Evolutionary conservation across 2,329 filamentous ascomycete species (phyloP), one percentile per base, ranked within the genome.

Genomic region (Clonostachys byssicola): DNA sequence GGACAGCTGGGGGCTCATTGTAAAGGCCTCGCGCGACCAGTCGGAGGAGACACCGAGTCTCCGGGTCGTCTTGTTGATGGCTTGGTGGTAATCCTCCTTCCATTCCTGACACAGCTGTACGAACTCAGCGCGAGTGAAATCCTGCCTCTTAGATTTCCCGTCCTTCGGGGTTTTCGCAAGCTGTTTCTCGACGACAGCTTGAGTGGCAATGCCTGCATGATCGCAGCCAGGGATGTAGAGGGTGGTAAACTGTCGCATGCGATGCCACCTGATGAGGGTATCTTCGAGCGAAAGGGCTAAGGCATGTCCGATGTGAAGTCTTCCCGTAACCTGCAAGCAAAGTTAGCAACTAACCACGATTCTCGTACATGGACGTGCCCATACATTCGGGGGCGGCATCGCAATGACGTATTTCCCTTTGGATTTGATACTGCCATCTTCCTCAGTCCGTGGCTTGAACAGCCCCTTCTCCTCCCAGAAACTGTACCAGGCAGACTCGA

Each of bases 381-480:
- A 30, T 30, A 30, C 92, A 62, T 99, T 97, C 30, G 94, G 94
- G 17, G 94, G 94, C 46, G 94, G 94, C 51, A 96, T 88, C 3
- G 92, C 83, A 59, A 99, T 94, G 56, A 96, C 89, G 62, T 97
- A 99, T 60, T 81, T 84, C 44, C 91, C 91, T 56, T 85, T 81
- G 12, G 85, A 78, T 72, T 92, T 94, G 62, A 91, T 82, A 48
- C 87, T 85, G 57, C 88, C 89, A 55, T 95, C 85, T 34, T 77
- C 65, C 42, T 78, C 83, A 66, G 92, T 88, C 63, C 92, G 81
- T 36, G 92, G 92, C 74, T 92, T 81, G 77, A 96, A 96, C 72
- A 94, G 94, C 45, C 90, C 92, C 56, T 89, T 80, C 75, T 94
- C 88, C 75, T 97, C 90, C 94, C 94, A 99, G 92, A 92, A 99